Base-by-base conservation (phyloP, 129 eudicot genomes). In the Pulicaria dysenterica region DNA sequence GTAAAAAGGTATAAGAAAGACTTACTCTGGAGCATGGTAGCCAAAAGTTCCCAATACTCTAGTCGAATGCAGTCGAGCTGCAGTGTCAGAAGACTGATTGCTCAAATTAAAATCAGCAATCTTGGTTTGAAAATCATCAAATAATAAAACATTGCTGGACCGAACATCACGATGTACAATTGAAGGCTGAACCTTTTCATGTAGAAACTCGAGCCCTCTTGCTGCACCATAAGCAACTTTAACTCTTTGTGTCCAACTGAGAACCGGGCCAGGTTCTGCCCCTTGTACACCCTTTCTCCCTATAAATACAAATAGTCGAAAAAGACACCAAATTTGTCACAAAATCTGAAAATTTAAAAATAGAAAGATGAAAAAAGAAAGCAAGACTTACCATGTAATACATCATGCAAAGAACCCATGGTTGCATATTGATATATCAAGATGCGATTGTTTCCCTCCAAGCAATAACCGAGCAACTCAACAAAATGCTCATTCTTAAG, bases 11-110 rank as follows among this genome's bases (percentile, higher is more conserved):
- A 7, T 14, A n/a, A 69, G 48, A 39, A 72, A 45, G 50, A 51
- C 93, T 76, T 81, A 90, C 99, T 95, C 97, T 62, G 99, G 97
- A 83, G 97, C 99, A 81, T 95, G 99, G 81, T 95, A 90, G 62
- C 97, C 97, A 80, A 90, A 95, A 64, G 97, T 95, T 69, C 97
- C 99, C 78, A 90, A 74, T 61, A 91, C 97, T 82, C 99, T 88
- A 15, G 99, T 95, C 4, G 99, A 95, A 76, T 95, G 99, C 76
- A 91, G 71, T 42, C 96, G 85, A 51, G 99, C 99, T 12, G 97
- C 97, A 19, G 96, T 86, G 44, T 95, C 99, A 40, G 99, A 95
- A 64, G 97, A 81, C 83, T 87, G 96, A 78, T 66, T 95, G 14
- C 93, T 84, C 83, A 95, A 82, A 82, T 77, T 88, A 77, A 94